phyloP scores from a whole-genome alignment of 2,329 filamentous ascomycete species.

The Fusarium zealandicum region DNA sequence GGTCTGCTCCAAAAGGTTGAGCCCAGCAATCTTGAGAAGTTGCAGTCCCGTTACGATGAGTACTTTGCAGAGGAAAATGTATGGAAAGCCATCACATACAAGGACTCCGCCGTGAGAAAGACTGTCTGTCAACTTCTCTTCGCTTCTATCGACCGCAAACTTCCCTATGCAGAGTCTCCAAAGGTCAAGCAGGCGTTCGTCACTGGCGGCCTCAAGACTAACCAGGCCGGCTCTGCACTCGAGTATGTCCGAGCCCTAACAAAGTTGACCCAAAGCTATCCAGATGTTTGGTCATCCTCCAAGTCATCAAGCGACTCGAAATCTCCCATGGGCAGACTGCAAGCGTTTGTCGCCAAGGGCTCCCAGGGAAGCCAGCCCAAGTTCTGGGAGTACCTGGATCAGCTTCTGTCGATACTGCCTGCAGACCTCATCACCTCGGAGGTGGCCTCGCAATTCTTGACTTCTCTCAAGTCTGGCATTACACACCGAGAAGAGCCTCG shows the following conservation, averaged over 20 bases:
- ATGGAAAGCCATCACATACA: slow-evolving; percentile 71
- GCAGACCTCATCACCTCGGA: slow-evolving; percentile 52
- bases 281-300: slow-evolving; percentile 75
- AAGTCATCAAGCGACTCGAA: slow-evolving; percentile 55
- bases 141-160: slow-evolving; percentile 55
- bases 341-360: slow-evolving; percentile 79
- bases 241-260: slow-evolving; percentile 74
- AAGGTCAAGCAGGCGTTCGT: slow-evolving; percentile 68
- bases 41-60: slow-evolving; percentile 66
- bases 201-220: slow-evolving; percentile 73
- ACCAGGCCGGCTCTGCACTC: slow-evolving; percentile 76
- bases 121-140: slow-evolving; percentile 60
- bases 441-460: slow-evolving; percentile 67
- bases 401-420: slow-evolving; percentile 69
- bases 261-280: slow-evolving; percentile 68
- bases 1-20: slow-evolving; percentile 60
- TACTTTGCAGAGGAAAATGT: slow-evolving; percentile 72
- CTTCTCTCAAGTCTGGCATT: slow-evolving; percentile 74
- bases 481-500: slow-evolving; percentile 76
- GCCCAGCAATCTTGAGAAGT: slow-evolving; percentile 63
- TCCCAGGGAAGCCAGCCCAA: slow-evolving; percentile 77
- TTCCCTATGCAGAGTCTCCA: slow-evolving; percentile 58
- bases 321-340: slow-evolving; percentile 63
- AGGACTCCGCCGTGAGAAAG: slow-evolving; percentile 62
- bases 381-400: slow-evolving; percentile 76